A percentile compares a stretch with the other conserved stretches of the same genome.
Conservation (phyloP, 2,329 filamentous ascomycete genomes). For the Arthrobotrys conoides region DNA sequence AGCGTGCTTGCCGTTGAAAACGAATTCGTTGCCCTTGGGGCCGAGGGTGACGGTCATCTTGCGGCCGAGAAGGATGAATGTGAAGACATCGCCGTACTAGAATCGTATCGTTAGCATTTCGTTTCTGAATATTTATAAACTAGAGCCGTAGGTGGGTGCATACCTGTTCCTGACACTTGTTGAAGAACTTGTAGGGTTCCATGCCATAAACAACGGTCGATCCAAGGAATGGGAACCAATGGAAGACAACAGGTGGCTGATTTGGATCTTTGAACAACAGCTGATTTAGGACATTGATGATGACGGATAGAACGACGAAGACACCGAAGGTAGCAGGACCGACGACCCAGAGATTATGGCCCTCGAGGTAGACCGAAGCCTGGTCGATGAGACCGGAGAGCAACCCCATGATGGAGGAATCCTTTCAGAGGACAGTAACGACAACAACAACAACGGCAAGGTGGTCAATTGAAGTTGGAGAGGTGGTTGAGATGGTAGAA, state of each 20-base stretch:
- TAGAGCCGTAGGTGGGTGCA: background rate
- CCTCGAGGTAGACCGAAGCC: slow-evolving; percentile 51
- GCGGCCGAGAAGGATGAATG: slow-evolving; percentile 87
- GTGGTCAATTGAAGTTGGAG: slow-evolving; percentile 8
- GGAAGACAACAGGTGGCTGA: slow-evolving; percentile 84
- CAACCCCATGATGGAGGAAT: slow-evolving; percentile 43
- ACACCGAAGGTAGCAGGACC: slow-evolving; percentile 46
- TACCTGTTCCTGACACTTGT: slow-evolving; percentile 80
- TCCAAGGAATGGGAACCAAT: slow-evolving; percentile 85
- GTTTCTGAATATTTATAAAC: too few species aligned
- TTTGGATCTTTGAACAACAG: slow-evolving; percentile 85
- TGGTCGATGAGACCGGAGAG: slow-evolving; percentile 52
- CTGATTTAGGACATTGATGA: slow-evolving; percentile 85
- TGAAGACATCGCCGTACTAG: slow-evolving; percentile 89
- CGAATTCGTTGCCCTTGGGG: slow-evolving; percentile 87
- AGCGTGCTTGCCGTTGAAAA: slow-evolving; percentile 89
- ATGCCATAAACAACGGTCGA: slow-evolving; percentile 96
- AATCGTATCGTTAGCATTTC: background rate
- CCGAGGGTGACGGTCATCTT: slow-evolving; percentile 90
- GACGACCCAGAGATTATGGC: slow-evolving; percentile 51
- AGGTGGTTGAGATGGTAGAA: background rate
- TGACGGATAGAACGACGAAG: slow-evolving; percentile 69
- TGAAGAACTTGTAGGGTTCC: slow-evolving; percentile 91
- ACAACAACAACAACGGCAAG: background rate
- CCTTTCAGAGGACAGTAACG: background rate